Evolutionary conservation across 345 rosid species (phyloP), one percentile per base, ranked within the genome.

Genomic region (Trapa incisa): DNA sequence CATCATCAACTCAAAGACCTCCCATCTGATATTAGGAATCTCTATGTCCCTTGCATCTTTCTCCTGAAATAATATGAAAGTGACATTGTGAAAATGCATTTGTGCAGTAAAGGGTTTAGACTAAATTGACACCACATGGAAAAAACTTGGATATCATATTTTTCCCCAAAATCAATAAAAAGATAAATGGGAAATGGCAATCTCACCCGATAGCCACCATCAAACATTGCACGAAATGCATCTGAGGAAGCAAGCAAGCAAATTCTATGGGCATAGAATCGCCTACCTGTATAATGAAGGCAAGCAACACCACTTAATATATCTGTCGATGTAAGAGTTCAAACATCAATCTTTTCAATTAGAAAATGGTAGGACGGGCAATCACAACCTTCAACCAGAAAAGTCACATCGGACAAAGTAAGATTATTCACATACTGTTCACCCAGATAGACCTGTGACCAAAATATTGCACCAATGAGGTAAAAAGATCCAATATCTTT

Each of bases 211-310:
- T 91, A 94, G 74, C 97, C 96, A 75, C 99, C 97, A 73, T 94
- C 99, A 74, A 94, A 94, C 99, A 94, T 91, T 71, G 99, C 99
- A 70, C 96, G 96, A 73, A 94, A 94, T 75, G 99, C 96, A 77
- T 94, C 99, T 68, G 99, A 94, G 70, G 99, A 94, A 81, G 97
- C 99, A 72, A 94, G 93, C 61, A 94, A 77, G 80, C 99, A 94
- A 75, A 94, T 94, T 81, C 96, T 86, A 79, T 94, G 99, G 65
- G 97, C 99, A 80, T 80, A 87, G 80, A 94, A 91, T 75, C 84
- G 82, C 77, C 86, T 85, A 72, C 97, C 99, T 91, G 87, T 82
- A 84, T 3, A 33, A 32, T 32, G 29, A 29, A 45, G 63, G 38
- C 43, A 70, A 58, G 15, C 22, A 16, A 16, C 47, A 10, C 0